Evolutionary conservation across 31 red algal genomes (phyloP).

Genomic region (Porphyra umbilicalis): DNA sequence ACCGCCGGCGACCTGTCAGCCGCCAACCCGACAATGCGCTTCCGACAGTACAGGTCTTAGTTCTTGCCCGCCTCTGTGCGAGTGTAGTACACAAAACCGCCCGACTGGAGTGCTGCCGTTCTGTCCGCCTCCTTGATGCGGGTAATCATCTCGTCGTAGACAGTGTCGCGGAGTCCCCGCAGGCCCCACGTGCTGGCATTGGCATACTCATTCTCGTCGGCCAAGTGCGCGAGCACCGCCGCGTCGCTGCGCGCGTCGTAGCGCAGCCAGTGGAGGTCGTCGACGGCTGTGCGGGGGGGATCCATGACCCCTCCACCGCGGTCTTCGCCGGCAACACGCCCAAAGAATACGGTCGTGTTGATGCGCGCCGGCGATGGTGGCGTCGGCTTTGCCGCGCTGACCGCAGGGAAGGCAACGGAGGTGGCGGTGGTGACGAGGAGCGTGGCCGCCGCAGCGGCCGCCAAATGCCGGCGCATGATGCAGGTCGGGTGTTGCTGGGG

Average conservation of each 20-base stretch:
- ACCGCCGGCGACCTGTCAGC: neutral
- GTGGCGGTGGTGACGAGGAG: no score
- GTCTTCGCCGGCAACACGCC: neutral
- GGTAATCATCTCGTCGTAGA: neutral
- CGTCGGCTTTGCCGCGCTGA: no score
- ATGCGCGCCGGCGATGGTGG: no score
- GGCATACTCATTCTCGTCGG: neutral
- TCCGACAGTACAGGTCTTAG: neutral
- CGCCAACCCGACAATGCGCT: neutral
- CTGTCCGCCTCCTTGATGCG: no score
- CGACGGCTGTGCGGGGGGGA: neutral
- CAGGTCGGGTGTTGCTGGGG: no score
- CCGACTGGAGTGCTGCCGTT: no score
- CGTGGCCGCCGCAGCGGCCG: no score
- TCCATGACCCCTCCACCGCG: neutral
- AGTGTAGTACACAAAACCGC: neutral
- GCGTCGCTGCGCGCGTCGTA: neutral
- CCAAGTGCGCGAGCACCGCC: neutral
- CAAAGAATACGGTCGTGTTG: neutral
- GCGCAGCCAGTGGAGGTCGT: neutral
- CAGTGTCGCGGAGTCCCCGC: neutral
- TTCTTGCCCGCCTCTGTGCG: neutral
- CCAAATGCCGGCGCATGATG: no score
- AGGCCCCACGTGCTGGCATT: neutral
- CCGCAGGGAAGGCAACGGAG: no score